Base-by-base conservation (phyloP, 2,329 filamentous ascomycete species). In the Epichloe sylvatica region DNA sequence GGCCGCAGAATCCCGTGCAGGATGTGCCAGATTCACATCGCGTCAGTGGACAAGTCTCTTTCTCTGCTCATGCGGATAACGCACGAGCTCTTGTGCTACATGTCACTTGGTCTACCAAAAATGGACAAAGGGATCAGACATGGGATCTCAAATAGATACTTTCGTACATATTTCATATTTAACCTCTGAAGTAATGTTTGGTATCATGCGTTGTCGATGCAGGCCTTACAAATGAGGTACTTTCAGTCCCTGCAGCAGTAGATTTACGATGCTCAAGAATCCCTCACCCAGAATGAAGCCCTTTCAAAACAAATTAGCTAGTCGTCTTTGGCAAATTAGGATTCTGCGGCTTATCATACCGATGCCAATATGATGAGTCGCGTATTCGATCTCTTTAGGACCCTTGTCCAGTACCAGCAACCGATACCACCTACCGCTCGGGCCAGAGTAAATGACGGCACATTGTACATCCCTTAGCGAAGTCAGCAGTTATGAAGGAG, bases 261-360 rank as follows among this genome's bases (percentile, higher is more conserved):
- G 67, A 62, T 96, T 97, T 25, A 92, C 76, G 59, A 98, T 95
- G 62, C 90, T 96, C 55, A 95, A 71, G 55, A 97, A 80, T 0
- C 91, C 91, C 64, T 97, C 91, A 1, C 91, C 89, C 7, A 98
- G 72, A 55, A 98, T 96, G 53, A 97, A 80, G 0, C 92, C 92
- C 76, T 80, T 79, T 44, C 35, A 4, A 50, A 12, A 56, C 49
- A 38, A 50, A 53, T 40, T 47, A 52, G 41, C 23, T 6, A 43
- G n/a, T 38, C 40, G 47, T 42, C 2, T 9, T 25, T 15, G n/a
- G 23, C 12, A 49, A 19, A 34, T 11, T 13, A 39, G n/a, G 35
- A 37, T 30, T 17, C 17, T 12, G 15, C 4, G 30, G 25, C 15
- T 13, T 35, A 17, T 67, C 75, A 57, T 65, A 80, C 76, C 50